These are phyloP conservation scores for Macadamia integrifolia DNA, from an alignment of 164 flowering plant species.

Conservation along the genomic window DNA sequence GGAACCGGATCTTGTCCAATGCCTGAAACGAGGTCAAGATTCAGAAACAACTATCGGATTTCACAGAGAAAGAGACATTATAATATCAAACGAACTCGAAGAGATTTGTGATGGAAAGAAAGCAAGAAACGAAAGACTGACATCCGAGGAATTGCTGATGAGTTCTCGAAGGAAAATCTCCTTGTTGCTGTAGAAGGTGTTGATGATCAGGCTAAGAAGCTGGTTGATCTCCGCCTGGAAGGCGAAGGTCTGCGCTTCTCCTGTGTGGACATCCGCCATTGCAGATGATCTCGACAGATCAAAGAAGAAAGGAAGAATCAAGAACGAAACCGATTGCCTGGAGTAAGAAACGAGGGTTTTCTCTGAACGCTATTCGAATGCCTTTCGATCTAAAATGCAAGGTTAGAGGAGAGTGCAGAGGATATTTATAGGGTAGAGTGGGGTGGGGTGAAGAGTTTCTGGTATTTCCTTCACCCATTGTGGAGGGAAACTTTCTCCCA, in stretches of 20 bases:
- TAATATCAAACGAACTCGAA: not conserved
- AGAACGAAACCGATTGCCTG: not conserved
- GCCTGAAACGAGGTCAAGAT: slow-evolving; percentile 28
- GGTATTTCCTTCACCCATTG: too few species aligned
- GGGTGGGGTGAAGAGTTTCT: too few species aligned
- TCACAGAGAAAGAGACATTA: too few species aligned
- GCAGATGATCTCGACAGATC: slow-evolving; percentile 1
- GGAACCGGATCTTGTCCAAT: slow-evolving; percentile 63
- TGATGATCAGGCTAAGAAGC: slow-evolving; percentile 73
- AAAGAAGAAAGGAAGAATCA: not conserved
- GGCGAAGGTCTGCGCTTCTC: slow-evolving; percentile 54
- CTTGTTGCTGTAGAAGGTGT: slow-evolving; percentile 79
- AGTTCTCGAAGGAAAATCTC: slow-evolving; percentile 82
- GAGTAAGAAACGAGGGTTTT: too few species aligned
- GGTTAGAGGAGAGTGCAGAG: too few species aligned
- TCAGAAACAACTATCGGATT: not conserved
- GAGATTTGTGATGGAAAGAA: not conserved
- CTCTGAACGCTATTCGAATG: too few species aligned
- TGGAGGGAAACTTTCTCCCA: too few species aligned
- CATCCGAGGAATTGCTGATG: slow-evolving; percentile 80
- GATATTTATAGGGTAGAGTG: too few species aligned
- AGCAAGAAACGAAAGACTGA: slow-evolving; percentile 7
- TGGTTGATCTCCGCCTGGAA: slow-evolving; percentile 77
- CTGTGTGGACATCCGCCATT: slow-evolving; percentile 24
- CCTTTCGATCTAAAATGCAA: too few species aligned